Evolutionary conservation across 768 basidiomycete genomes (phyloP).

Genomic region (Amanita rimosa): DNA sequence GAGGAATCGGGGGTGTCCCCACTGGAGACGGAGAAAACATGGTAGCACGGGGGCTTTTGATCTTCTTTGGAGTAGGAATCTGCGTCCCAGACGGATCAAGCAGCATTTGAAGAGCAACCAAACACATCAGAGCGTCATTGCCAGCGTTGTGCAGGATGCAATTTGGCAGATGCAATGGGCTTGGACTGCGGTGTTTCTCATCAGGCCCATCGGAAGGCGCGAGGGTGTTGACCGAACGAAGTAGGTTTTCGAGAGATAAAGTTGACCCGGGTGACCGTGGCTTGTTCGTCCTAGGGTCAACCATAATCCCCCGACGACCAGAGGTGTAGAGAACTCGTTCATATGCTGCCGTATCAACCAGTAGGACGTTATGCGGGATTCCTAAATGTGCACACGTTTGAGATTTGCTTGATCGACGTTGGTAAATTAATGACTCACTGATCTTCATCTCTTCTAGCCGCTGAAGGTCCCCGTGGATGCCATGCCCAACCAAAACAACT

Average conservation of each 20-base stretch:
- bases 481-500: conserved; percentile 64
- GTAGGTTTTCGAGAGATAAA: conserved; percentile 51
- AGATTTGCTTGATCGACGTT: not conserved
- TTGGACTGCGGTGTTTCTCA: conserved; percentile 9
- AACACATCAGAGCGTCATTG: conserved; percentile 63
- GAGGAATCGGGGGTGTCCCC: conserved; percentile 1
- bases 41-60: conserved; percentile 8
- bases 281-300: conserved; percentile 44
- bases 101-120: conserved; percentile 61
- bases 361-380: conserved; percentile 61
- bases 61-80: conserved; percentile 23
- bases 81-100: conserved; percentile 40
- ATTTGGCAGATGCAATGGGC: conserved; percentile 19
- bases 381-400: conserved; percentile 25
- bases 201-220: conserved; percentile 11
- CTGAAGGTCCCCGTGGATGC: conserved; percentile 39
- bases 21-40: not conserved
- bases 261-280: conserved; percentile 37
- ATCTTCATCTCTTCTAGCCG: conserved; percentile 73
- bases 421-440: conserved; percentile 32
- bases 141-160: conserved; percentile 62
- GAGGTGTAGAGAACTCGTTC: conserved; percentile 51
- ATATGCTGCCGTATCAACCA: conserved; percentile 52
- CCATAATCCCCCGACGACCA: conserved; percentile 50
- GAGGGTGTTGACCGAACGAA: conserved; percentile 45